phyloP scores from a whole-genome alignment of 2,329 filamentous ascomycete species.

The Nemania sp. region DNA sequence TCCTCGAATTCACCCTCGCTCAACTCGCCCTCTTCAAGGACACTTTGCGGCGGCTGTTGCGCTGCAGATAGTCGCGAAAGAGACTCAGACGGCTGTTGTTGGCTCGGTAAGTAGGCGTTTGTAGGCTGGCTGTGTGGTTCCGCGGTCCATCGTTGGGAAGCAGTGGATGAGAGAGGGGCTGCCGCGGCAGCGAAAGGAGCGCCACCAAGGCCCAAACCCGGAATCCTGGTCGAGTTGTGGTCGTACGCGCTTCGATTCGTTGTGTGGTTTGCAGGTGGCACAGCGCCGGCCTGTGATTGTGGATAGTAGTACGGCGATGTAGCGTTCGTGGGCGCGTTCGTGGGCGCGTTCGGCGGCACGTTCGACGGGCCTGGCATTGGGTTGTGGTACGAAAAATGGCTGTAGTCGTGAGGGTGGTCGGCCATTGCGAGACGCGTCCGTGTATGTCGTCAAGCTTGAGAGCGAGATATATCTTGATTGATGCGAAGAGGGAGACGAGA shows the following conservation, averaged over 20 bases:
- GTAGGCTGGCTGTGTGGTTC: slow-evolving; percentile 13
- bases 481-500: not conserved
- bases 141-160: slow-evolving; percentile 22
- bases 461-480: too few relatives aligned
- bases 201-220: slow-evolving; percentile 43
- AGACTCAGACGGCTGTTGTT: slow-evolving; percentile 9
- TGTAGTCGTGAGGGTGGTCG: slow-evolving; percentile 44
- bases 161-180: slow-evolving; percentile 17
- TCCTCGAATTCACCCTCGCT: slow-evolving; percentile 71
- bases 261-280: slow-evolving; percentile 32
- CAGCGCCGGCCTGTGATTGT: slow-evolving; percentile 12
- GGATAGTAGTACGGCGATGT: slow-evolving; percentile 14
- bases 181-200: slow-evolving; percentile 20
- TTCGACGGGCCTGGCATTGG: not conserved
- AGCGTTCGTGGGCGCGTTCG: slow-evolving; percentile 4
- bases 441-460: too few relatives aligned
- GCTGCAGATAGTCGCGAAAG: slow-evolving; percentile 1
- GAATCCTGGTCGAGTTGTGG: slow-evolving; percentile 45
- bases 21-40: slow-evolving; percentile 73
- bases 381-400: slow-evolving; percentile 38
- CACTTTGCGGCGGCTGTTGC: slow-evolving; percentile 11
- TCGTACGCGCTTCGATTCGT: slow-evolving; percentile 43
- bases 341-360: not conserved
- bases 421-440: slow-evolving; percentile 43
- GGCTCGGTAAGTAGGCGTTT: slow-evolving; percentile 9